Evolutionary conservation across 176 grass and related monocot species (phyloP).

Genomic region (Hyparrhenia diplandra): DNA sequence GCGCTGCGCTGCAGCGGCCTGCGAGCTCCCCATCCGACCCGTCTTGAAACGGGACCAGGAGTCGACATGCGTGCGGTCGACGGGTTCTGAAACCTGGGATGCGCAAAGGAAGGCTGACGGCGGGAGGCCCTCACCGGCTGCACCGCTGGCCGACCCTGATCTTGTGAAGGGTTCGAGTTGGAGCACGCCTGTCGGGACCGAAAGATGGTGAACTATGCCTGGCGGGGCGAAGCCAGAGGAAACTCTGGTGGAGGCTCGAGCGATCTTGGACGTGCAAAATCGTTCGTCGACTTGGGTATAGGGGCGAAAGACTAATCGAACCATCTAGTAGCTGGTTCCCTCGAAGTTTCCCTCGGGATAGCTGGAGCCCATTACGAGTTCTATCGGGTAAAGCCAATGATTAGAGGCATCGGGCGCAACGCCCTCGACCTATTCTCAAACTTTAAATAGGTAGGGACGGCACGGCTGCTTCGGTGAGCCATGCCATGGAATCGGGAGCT

Average conservation of each 20-base stretch:
- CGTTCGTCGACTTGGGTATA: conserved; percentile 11
- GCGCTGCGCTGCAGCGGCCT: background rate
- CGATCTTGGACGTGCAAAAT: too few species aligned
- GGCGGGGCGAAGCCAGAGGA: conserved; percentile 66
- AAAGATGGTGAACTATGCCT: too few species aligned
- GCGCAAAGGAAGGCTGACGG: too few species aligned
- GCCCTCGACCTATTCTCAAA: conserved; percentile 52
- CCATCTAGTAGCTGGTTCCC: conserved; percentile 54
- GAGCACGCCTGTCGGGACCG: conserved; percentile 61
- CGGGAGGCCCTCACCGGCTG: background rate
- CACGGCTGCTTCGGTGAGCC: conserved; percentile 45
- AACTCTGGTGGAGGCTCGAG: too few species aligned
- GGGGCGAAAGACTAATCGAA: conserved; percentile 38
- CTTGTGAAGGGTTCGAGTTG: conserved; percentile 80
- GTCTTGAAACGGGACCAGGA: conserved; percentile 91
- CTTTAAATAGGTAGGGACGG: conserved; percentile 42
- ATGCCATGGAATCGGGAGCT: conserved; percentile 49
- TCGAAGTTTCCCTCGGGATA: conserved; percentile 82
- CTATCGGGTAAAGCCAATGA: conserved; percentile 62
- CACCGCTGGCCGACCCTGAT: conserved; percentile 54
- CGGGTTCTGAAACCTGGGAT: too few species aligned
- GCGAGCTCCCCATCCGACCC: conserved; percentile 49
- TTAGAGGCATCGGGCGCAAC: conserved; percentile 61
- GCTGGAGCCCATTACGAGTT: conserved; percentile 52
- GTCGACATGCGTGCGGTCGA: too few species aligned